Percentiles rank a stretch among this genome's conserved stretches.
These are phyloP conservation scores for Trichoderma sp. DNA, from an alignment of 2,329 filamentous ascomycete genomes.

Conservation along the genomic window DNA sequence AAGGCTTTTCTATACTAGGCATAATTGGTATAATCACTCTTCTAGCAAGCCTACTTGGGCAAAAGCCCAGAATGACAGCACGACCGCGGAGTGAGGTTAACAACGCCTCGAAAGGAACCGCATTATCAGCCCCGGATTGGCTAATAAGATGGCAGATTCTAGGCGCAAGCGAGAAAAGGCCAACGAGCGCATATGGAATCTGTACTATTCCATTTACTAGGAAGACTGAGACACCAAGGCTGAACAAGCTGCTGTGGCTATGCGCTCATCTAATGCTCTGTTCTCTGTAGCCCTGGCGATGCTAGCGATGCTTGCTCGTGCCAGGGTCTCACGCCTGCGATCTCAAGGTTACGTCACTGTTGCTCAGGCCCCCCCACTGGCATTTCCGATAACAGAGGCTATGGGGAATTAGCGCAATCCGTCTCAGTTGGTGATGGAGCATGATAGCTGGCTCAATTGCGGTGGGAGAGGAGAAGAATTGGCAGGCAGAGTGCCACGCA, in stretches of 20 bases:
- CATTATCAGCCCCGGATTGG: not conserved
- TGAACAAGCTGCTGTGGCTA: conserved; percentile 8
- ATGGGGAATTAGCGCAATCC: not conserved
- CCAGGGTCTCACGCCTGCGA: not conserved
- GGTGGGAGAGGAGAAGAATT: not conserved
- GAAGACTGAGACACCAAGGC: not conserved
- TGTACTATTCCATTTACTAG: not conserved
- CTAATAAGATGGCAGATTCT: not conserved
- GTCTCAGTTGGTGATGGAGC: not conserved
- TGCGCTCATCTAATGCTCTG: not conserved
- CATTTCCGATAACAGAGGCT: not conserved
- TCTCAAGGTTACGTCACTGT: conserved; percentile 10
- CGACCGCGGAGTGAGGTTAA: not conserved
- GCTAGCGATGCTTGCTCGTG: not conserved
- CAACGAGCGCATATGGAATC: not conserved
- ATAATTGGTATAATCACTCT: not conserved
- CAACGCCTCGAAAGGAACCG: not conserved
- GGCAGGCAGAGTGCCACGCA: not conserved
- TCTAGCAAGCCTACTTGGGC: not conserved
- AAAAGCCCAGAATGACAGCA: not conserved
- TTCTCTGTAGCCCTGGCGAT: not conserved
- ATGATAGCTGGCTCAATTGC: not conserved
- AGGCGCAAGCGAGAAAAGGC: not conserved
- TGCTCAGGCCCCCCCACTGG: conserved; percentile 15
- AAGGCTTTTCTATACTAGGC: not conserved